A percentile compares a stretch with the other conserved stretches of the same genome.
These are phyloP conservation scores for Tricholoma terreum DNA, from an alignment of 768 basidiomycete species.

Conservation along the genomic window DNA sequence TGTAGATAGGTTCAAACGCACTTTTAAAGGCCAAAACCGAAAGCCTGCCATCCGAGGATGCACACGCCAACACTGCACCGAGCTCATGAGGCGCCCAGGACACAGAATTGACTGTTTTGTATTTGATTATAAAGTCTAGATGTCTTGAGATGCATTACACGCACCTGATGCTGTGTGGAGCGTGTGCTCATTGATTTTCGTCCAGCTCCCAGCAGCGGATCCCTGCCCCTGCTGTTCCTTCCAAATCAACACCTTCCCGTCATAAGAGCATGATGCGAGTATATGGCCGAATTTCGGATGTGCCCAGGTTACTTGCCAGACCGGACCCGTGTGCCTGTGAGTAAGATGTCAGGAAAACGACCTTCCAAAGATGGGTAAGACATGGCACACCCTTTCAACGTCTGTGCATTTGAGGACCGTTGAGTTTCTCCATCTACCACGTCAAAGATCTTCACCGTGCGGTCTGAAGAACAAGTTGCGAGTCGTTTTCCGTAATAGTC, in stretches of 20 bases:
- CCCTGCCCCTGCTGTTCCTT: constrained; percentile 77
- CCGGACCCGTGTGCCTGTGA: constrained; percentile 88
- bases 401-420: constrained; percentile 59
- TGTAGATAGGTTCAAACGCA: constrained; percentile 33
- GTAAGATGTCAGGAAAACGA: constrained; percentile 1
- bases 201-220: constrained; percentile 66
- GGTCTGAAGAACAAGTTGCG: constrained; percentile 94
- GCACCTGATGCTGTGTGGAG: constrained; percentile 91
- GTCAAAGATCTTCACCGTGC: constrained; percentile 93
- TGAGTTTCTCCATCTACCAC: constrained; percentile 85
- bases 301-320: constrained; percentile 98
- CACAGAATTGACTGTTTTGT: constrained; percentile 81
- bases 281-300: constrained; percentile 97
- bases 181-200: constrained; percentile 93
- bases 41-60: constrained; percentile 94
- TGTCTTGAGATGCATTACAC: constrained; percentile 17
- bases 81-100: constrained; percentile 99
- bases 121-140: background rate
- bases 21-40: constrained; percentile 97
- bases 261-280: constrained; percentile 97
- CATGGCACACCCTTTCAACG: constrained; percentile 70
- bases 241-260: constrained; percentile 98
- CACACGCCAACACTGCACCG: constrained; percentile 94
- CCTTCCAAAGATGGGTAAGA: constrained; percentile 2
- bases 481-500: constrained; percentile 98